Conservation (phyloP, 129 eudicot species). For the Escallonia rubra region DNA sequence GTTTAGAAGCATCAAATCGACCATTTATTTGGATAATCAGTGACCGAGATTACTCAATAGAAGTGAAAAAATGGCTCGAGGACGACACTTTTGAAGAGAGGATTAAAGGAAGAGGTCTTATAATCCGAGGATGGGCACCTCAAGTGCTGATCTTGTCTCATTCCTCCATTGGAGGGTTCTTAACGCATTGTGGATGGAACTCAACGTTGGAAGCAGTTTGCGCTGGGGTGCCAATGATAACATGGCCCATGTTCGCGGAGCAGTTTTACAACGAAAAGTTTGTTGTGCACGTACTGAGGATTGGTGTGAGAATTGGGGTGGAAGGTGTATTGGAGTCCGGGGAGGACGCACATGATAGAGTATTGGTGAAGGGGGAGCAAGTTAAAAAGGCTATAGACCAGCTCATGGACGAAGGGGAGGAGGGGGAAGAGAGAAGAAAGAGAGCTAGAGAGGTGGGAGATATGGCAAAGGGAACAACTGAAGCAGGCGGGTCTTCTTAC, state of each 20-base stretch:
- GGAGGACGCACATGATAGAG: slow-evolving; percentile 9
- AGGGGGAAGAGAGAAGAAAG: slow-evolving; percentile 22
- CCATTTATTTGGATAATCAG: slow-evolving; percentile 33
- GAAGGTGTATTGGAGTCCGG: slow-evolving; percentile 6
- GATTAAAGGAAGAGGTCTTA: slow-evolving; percentile 20
- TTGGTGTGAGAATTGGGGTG: slow-evolving; percentile 27
- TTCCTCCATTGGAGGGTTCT: slow-evolving; percentile 29
- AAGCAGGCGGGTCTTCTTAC: slow-evolving; percentile 53
- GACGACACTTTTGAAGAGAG: slow-evolving; percentile 31
- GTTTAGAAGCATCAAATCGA: slow-evolving; percentile 18
- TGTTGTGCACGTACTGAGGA: slow-evolving; percentile 23
- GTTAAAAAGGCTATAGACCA: slow-evolving; percentile 23
- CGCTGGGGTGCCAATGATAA: slow-evolving; percentile 39
- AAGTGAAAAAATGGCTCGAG: slow-evolving; percentile 23
- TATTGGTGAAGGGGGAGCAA: slow-evolving; percentile 20
- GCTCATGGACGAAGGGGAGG: slow-evolving; percentile 22
- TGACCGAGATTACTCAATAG: neutral
- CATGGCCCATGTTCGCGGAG: slow-evolving; percentile 42
- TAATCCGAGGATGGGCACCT: slow-evolving; percentile 41
- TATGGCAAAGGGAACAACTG: slow-evolving; percentile 31
- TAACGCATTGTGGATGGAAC: slow-evolving; percentile 52
- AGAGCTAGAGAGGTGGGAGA: slow-evolving; percentile 26
- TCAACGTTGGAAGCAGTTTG: slow-evolving; percentile 34
- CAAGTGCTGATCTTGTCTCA: slow-evolving; percentile 33
- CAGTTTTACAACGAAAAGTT: slow-evolving; percentile 33